Conservation (phyloP, 345 rosid species). For the Angophora floribunda region DNA sequence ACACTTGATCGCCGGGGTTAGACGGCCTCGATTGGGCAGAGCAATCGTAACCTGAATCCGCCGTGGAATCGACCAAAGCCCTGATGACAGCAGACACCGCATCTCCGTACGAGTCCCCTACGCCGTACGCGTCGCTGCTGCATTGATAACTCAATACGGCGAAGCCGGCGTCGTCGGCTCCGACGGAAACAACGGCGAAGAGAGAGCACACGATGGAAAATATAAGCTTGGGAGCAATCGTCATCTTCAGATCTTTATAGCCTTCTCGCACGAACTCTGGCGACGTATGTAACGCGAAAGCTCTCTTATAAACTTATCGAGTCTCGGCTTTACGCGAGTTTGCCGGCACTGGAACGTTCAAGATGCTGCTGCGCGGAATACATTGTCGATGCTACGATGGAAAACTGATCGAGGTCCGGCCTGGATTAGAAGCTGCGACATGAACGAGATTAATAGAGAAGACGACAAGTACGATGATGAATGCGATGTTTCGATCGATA, state of each 20-base stretch:
- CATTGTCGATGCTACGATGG: neutral
- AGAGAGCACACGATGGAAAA: neutral
- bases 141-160: neutral
- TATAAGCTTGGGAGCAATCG: neutral
- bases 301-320: neutral
- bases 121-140: neutral
- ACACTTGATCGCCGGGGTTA: neutral
- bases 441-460: neutral
- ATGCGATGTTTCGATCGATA: neutral
- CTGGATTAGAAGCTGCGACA: neutral
- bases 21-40: neutral
- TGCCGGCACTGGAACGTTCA: neutral
- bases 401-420: neutral
- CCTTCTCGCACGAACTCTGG: neutral
- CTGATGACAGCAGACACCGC: neutral
- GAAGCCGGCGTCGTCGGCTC: neutral
- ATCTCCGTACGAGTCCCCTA: neutral
- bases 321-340: neutral
- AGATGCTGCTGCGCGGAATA: neutral
- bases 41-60: neutral
- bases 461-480: neutral
- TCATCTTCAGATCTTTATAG: neutral
- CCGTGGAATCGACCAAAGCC: neutral
- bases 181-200: accelerated
- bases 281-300: neutral